Percentiles rank a stretch among this genome's conserved stretches.
These are phyloP conservation scores for Barnettozyma hawaiiensis DNA, from an alignment of 1,139 yeast species.

Conservation along the genomic window DNA sequence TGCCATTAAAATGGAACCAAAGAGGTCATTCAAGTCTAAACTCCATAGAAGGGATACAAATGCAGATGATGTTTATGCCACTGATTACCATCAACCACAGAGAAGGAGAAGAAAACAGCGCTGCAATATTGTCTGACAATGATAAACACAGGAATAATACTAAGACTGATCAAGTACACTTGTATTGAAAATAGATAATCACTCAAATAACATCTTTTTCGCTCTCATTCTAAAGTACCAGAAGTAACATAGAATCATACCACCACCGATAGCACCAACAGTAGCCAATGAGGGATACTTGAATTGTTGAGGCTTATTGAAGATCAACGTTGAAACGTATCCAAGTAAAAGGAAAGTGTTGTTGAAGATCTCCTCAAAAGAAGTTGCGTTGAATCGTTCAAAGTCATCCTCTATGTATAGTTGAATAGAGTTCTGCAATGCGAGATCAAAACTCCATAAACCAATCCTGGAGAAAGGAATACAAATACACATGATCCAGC, in stretches of 20 bases:
- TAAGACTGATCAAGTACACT: too few relatives aligned
- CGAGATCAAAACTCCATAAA: slow-evolving; percentile 36
- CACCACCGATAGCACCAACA: slow-evolving; percentile 21
- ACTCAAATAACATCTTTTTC: slow-evolving; percentile 1
- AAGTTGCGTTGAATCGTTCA: slow-evolving; percentile 30
- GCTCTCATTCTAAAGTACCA: slow-evolving; percentile 13
- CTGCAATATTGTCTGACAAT: slow-evolving; percentile 10
- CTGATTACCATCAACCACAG: slow-evolving; percentile 1
- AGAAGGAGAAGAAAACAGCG: slow-evolving; percentile 6
- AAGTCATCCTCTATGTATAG: slow-evolving; percentile 27
- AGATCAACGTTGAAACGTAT: slow-evolving; percentile 30
- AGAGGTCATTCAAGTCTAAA: slow-evolving; percentile 3
- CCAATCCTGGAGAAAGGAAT: slow-evolving; percentile 34
- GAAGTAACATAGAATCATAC: slow-evolving; percentile 20
- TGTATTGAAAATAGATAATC: not conserved
- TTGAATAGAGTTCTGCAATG: slow-evolving; percentile 31
- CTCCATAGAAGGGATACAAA: not conserved
- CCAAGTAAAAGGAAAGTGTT: slow-evolving; percentile 30
- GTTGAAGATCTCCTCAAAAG: slow-evolving; percentile 33
- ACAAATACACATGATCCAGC: slow-evolving; percentile 24
- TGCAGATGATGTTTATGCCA: not conserved
- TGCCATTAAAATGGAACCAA: slow-evolving; percentile 3
- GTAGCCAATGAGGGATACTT: slow-evolving; percentile 27
- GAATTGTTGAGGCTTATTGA: slow-evolving; percentile 29
- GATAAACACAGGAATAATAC: too few relatives aligned